Base-by-base conservation (phyloP, 2,329 filamentous ascomycete species). In the Penicillium vulpinum region DNA sequence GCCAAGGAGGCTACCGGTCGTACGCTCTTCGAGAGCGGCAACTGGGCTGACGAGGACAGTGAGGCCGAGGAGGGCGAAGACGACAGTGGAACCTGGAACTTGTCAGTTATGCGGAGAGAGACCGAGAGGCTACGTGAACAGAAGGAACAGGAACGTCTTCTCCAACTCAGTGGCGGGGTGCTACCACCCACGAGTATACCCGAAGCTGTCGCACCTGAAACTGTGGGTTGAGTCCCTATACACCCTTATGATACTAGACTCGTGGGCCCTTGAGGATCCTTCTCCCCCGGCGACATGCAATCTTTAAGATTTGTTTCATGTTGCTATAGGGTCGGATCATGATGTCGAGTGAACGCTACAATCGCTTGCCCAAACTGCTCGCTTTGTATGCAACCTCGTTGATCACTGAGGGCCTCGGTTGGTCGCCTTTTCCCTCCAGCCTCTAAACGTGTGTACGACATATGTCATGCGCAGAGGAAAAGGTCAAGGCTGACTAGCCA, bases 1-100 rank as follows among this genome's bases (percentile, higher is more conserved):
- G 90, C 92, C 70, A 97, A 96, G 83, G 94, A 99, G 68, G 93
- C 92, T 22, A 99, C 94, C 21, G 94, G 94, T 69, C 87, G 92
- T 78, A 91, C 92, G 8, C 82, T 99, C 77, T 99, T 99, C 74
- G 94, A 99, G 78, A 94, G 92, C 75, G 94, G 94, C 69, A 92
- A 95, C 74, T 99, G 93, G 93, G 81, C 86, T 59, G 81, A 78
- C 35, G 84, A 84, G 26, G 84, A 84, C 41, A 84, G 84, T 45
- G 85, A 84, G 0, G 81, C 80, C 3, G 83, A 83, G 4, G 59
- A 62, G 31, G 61, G 59, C 8, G 82, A 83, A 15, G 85, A 85
- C 18, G 87, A 86, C 11, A 76, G 78, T 51, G 76, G 67, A 48
- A 76, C 78, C 6, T 97, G 88, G 86, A 96, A 96, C 70, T 76